Conservation (phyloP, 208 protist genomes). For the Phytomonas serpens region DNA sequence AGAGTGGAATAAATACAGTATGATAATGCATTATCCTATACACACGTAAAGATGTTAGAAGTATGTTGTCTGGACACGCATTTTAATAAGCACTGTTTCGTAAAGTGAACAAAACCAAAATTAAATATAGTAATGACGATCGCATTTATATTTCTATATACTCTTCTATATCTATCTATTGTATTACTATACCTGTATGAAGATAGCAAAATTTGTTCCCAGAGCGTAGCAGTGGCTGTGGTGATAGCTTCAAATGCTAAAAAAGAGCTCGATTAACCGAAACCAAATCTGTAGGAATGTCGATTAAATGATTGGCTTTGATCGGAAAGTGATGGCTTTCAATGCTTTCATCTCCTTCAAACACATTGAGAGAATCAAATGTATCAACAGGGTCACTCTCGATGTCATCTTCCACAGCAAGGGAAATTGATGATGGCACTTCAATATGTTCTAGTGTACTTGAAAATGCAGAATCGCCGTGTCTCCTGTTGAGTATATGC, state of each 20-base stretch:
- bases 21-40: neutral
- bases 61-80: conserved; percentile 18
- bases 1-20: conserved; percentile 1
- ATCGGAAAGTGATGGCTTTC: neutral
- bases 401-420: neutral
- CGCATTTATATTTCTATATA: neutral
- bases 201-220: neutral
- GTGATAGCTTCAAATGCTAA: neutral
- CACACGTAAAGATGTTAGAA: too few species aligned
- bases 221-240: neutral
- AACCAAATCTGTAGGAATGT: neutral
- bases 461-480: neutral
- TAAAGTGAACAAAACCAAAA: neutral
- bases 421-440: neutral
- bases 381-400: neutral
- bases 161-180: neutral
- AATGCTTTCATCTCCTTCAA: conserved; percentile 4
- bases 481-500: neutral
- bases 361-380: conserved; percentile 5
- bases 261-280: neutral
- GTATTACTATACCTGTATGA: neutral
- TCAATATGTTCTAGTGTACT: neutral
- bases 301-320: neutral
- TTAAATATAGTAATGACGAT: neutral
- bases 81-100: neutral